Base-by-base conservation (phyloP, 2,329 filamentous ascomycete species). In the Huntiella bhutanensis region DNA sequence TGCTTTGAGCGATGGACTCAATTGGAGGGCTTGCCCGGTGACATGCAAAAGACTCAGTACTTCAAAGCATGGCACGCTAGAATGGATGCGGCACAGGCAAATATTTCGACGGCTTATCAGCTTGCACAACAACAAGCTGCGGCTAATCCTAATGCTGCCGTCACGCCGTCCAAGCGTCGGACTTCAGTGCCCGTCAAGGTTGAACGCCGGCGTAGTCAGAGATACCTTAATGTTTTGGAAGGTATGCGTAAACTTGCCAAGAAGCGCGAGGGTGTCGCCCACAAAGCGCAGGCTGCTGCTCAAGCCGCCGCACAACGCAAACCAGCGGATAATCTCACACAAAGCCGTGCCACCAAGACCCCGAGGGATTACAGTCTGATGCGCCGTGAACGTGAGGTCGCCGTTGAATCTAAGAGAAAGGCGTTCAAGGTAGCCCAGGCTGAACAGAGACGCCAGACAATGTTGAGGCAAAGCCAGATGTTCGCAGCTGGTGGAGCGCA, bases 1-100 rank as follows among this genome's bases (percentile, higher is more conserved):
- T 98, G 91, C 58, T 98, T 98, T 55, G 91, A 98, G 62, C 75
- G 91, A 38, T 98, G 88, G 88, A 82, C 95, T 46, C 79, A 82
- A 54, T 66, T 96, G 10, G 91, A 96, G 62, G 86, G 87, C 1
- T 67, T 95, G 34, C 88, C 91, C 4, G 75, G 80, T 8, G 91
- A 98, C 53, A 92, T 96, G 80, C 79, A 82, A 13, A 94, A 94
- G 64, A 94, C 85, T 0, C 81, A 87, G 39, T 98, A 96, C 59
- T 98, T 96, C 69, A 84, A 86, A 56, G 63, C 72, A 1, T 80
- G 78, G 56, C 75, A 73, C 52, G 64, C 62, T 7, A 64, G 76
- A 22, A 76, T 80, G 22, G 73, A 78, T 47, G 61, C 66, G 6
- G 75, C 73, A 1, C 73, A 78, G 55, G 64, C 68, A 38, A 60